A percentile compares a stretch with the other conserved stretches of the same genome.
phyloP scores from a whole-genome alignment of 768 basidiomycete species.

The Amanita thiersii region DNA sequence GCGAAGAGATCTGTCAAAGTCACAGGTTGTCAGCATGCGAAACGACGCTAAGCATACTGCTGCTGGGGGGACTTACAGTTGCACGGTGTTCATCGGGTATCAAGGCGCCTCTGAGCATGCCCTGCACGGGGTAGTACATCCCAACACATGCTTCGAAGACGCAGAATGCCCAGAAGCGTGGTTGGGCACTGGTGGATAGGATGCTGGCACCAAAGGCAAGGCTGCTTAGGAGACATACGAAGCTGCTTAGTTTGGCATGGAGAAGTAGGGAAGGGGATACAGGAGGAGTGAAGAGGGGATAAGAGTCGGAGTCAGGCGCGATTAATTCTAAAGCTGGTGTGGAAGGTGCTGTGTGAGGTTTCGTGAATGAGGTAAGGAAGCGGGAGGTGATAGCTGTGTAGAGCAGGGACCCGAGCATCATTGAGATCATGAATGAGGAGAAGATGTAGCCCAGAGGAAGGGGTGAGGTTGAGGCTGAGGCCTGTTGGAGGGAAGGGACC shows the following conservation, averaged over 20 bases:
- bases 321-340: not conserved
- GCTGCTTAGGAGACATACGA: constrained; percentile 53
- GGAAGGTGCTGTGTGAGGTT: not conserved
- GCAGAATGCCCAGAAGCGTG: constrained; percentile 69
- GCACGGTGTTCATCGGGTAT: constrained; percentile 69
- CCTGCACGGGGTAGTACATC: constrained; percentile 74
- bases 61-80: constrained; percentile 36
- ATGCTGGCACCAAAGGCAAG: constrained; percentile 47
- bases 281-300: constrained; percentile 10
- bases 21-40: not conserved
- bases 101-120: constrained; percentile 59
- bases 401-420: constrained; percentile 72
- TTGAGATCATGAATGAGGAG: constrained; percentile 72
- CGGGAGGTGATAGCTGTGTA: constrained; percentile 47
- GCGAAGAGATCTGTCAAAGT: constrained; percentile 44
- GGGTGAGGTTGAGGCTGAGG: constrained; percentile 25
- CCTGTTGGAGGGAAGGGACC: constrained; percentile 71
- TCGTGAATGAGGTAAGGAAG: constrained; percentile 11
- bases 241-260: constrained; percentile 60
- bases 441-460: constrained; percentile 77
- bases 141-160: constrained; percentile 71
- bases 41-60: not conserved
- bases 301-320: not conserved
- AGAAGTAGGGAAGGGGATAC: constrained; percentile 40
- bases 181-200: constrained; percentile 30